A percentile compares a stretch with the other conserved stretches of the same genome.
These are phyloP conservation scores for Bombardia bombarda DNA, from an alignment of 495 filamentous ascomycete species.

Conservation along the genomic window DNA sequence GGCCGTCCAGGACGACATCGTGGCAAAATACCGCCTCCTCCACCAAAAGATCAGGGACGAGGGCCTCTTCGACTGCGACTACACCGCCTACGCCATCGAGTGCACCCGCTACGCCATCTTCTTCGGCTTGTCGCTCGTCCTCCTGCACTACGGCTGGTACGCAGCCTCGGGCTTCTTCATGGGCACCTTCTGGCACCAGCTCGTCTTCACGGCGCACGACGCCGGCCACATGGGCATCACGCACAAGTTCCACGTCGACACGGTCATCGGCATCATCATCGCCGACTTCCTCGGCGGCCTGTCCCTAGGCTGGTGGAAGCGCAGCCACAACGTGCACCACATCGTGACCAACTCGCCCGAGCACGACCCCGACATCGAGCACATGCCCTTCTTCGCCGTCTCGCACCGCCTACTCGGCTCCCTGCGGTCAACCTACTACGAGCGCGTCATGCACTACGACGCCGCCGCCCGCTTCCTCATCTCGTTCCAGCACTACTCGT, in stretches of 20 bases:
- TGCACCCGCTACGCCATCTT: constrained; percentile 64
- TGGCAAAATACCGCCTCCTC: constrained; percentile 70
- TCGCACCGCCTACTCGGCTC: constrained; percentile 74
- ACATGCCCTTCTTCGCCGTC: constrained; percentile 91
- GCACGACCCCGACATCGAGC: constrained; percentile 96
- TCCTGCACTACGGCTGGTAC: constrained; percentile 68
- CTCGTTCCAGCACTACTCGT: constrained; percentile 71
- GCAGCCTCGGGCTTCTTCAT: constrained; percentile 64
- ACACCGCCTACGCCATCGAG: constrained; percentile 73
- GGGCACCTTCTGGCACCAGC: constrained; percentile 88
- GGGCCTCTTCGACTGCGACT: constrained; percentile 80
- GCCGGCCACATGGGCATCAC: constrained; percentile 98
- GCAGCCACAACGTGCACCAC: constrained; percentile 95
- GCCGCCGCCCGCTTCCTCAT: constrained; percentile 62
- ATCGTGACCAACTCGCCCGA: constrained; percentile 95
- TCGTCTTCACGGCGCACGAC: constrained; percentile 93
- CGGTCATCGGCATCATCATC: constrained; percentile 80
- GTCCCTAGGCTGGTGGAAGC: constrained; percentile 96
- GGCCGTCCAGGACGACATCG: constrained; percentile 68
- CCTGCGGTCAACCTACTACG: constrained; percentile 82
- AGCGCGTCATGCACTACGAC: constrained; percentile 79
- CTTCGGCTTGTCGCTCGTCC: constrained; percentile 54
- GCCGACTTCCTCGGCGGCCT: constrained; percentile 86
- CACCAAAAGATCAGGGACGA: constrained; percentile 61
- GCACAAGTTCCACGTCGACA: constrained; percentile 74